Conservation (phyloP, 148 eudicot genomes). For the Chenopodium suecicum region DNA sequence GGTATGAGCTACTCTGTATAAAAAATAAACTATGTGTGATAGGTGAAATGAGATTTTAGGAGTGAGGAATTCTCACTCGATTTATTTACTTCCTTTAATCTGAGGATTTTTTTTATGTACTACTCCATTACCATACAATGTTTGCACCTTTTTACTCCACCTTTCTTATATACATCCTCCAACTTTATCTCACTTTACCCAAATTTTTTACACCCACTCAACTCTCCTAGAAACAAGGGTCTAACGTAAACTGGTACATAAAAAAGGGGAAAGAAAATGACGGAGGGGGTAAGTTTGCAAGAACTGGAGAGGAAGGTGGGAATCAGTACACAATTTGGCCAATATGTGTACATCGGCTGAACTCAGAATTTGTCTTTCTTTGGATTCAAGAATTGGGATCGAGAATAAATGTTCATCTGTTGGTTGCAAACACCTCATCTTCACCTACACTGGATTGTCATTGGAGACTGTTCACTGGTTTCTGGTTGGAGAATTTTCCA, state of each 20-base stretch:
- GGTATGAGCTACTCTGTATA: background rate
- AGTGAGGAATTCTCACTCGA: background rate
- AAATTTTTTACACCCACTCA: too few species aligned
- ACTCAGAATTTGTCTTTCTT: background rate
- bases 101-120: too few species aligned
- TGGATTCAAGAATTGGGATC: background rate
- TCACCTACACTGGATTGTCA: background rate
- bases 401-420: background rate
- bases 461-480: background rate
- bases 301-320: background rate
- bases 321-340: background rate
- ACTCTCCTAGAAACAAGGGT: too few species aligned
- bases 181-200: too few species aligned
- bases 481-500: background rate
- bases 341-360: background rate
- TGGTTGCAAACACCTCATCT: background rate
- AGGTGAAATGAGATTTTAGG: background rate
- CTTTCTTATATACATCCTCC: too few species aligned
- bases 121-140: too few species aligned
- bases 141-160: too few species aligned
- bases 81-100: too few species aligned
- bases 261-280: too few species aligned
- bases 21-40: background rate
- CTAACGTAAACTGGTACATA: too few species aligned
- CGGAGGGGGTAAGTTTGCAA: background rate